Conservation (phyloP, 1,139 yeast genomes). For the Saccharomyces uvarum region DNA sequence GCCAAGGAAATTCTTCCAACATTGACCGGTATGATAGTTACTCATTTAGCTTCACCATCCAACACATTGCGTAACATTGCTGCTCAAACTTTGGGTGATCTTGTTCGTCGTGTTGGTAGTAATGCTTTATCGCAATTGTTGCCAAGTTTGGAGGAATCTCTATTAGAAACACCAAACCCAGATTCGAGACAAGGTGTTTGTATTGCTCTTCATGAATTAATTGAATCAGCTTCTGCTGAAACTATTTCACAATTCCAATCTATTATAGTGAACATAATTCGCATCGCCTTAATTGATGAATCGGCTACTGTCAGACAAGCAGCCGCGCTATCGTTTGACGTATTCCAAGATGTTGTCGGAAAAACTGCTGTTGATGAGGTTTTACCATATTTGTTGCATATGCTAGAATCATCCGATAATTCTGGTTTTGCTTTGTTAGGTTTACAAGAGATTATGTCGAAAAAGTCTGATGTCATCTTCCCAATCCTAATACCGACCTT, state of each 20-base stretch:
- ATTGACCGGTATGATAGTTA: slow-evolving; percentile 71
- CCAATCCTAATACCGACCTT: slow-evolving; percentile 87
- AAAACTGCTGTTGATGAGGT: slow-evolving; percentile 81
- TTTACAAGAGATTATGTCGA: slow-evolving; percentile 84
- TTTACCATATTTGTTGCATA: slow-evolving; percentile 70
- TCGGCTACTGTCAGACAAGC: slow-evolving; percentile 74
- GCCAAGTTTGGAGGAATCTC: slow-evolving; percentile 72
- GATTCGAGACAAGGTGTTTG: slow-evolving; percentile 95
- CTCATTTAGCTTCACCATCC: slow-evolving; percentile 73
- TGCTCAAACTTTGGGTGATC: slow-evolving; percentile 89
- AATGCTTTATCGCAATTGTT: slow-evolving; percentile 76
- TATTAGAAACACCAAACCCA: slow-evolving; percentile 51
- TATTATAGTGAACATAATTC: slow-evolving; percentile 64
- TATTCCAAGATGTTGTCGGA: slow-evolving; percentile 74
- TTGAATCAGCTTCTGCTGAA: slow-evolving; percentile 62
- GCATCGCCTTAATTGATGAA: slow-evolving; percentile 71
- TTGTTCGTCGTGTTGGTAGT: slow-evolving; percentile 91
- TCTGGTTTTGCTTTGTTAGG: slow-evolving; percentile 81
- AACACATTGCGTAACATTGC: slow-evolving; percentile 78
- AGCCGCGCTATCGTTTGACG: slow-evolving; percentile 87
- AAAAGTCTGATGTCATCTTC: slow-evolving; percentile 85
- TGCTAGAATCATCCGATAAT: slow-evolving; percentile 54
- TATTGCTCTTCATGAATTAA: slow-evolving; percentile 81
- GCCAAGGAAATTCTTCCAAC: slow-evolving; percentile 86
- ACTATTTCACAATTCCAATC: slow-evolving; percentile 60